Evolutionary conservation across 768 basidiomycete genomes (phyloP).

Genomic region (Leccinellum albellum): DNA sequence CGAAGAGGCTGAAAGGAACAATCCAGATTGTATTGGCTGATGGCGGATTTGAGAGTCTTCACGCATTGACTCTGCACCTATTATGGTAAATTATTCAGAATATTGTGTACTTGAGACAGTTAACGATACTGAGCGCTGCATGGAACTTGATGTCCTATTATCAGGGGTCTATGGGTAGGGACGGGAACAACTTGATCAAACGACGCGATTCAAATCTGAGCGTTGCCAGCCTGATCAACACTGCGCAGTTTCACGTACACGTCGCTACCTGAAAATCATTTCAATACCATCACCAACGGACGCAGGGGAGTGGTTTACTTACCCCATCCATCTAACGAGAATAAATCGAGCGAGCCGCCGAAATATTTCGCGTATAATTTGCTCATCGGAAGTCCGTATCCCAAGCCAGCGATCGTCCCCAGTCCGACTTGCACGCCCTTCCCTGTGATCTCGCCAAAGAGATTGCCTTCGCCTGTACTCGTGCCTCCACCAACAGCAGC

Average conservation of each 20-base stretch:
- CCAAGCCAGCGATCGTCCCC: constrained; percentile 87
- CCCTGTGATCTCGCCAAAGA: constrained; percentile 76
- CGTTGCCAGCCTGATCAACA: constrained; percentile 49
- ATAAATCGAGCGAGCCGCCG: constrained; percentile 78
- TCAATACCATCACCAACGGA: background rate
- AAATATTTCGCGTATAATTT: constrained; percentile 78
- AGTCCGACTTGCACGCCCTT: constrained; percentile 76
- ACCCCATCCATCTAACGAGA: constrained; percentile 85
- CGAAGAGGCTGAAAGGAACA: constrained; percentile 39
- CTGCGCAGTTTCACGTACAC: constrained; percentile 53
- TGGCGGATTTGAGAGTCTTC: background rate
- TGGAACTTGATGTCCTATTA: background rate
- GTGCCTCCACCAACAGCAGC: constrained; percentile 52
- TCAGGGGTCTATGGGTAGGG: background rate
- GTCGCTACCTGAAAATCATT: constrained; percentile 38
- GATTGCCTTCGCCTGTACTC: constrained; percentile 41
- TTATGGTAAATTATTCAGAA: constrained; percentile 1
- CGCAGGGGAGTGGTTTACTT: constrained; percentile 18
- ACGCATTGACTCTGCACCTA: background rate
- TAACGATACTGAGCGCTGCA: background rate
- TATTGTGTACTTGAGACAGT: background rate
- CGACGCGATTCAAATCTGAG: constrained; percentile 36
- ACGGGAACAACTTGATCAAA: background rate
- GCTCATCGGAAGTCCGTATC: constrained; percentile 85
- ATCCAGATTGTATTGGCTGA: background rate